Percentiles rank a stretch among this genome's conserved stretches.
These are phyloP conservation scores for Tylopilus orsonianus DNA, from an alignment of 1,284 basidiomycete genomes.

Conservation along the genomic window DNA sequence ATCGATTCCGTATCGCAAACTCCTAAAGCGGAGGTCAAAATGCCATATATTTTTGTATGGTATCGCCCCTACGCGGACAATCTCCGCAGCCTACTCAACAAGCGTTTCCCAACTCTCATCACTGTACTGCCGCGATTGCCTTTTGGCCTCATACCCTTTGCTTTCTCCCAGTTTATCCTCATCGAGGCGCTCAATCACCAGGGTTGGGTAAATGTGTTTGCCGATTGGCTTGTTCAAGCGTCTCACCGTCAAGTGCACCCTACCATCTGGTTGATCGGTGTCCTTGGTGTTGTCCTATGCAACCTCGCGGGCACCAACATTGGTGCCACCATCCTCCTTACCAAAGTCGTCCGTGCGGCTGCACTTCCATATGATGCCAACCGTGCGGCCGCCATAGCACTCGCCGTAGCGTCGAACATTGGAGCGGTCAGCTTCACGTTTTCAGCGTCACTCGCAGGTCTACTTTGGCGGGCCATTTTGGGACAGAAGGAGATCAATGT, in stretches of 20 bases:
- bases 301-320: constrained; percentile 95
- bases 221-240: constrained; percentile 62
- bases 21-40: not conserved
- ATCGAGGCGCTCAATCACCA: constrained; percentile 82
- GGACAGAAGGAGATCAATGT: constrained; percentile 76
- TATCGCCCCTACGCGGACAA: constrained; percentile 23
- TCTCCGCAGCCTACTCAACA: constrained; percentile 29
- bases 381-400: constrained; percentile 51
- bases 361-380: constrained; percentile 22
- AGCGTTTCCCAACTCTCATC: constrained; percentile 73
- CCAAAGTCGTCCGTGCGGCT: constrained; percentile 46
- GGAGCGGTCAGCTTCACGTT: constrained; percentile 93
- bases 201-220: constrained; percentile 93
- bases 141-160: constrained; percentile 84
- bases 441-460: constrained; percentile 85
- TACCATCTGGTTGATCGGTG: constrained; percentile 55
- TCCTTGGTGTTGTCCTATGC: constrained; percentile 74
- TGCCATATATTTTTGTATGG: constrained; percentile 6
- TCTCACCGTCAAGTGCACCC: constrained; percentile 46
- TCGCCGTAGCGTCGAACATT: constrained; percentile 86
- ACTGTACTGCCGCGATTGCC: constrained; percentile 74
- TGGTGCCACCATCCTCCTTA: constrained; percentile 90
- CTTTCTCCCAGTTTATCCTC: constrained; percentile 94
- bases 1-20: constrained; percentile 1
- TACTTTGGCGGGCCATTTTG: constrained; percentile 85